Conservation (phyloP, 306 rosid genomes). For the Prosopis cineraria region DNA sequence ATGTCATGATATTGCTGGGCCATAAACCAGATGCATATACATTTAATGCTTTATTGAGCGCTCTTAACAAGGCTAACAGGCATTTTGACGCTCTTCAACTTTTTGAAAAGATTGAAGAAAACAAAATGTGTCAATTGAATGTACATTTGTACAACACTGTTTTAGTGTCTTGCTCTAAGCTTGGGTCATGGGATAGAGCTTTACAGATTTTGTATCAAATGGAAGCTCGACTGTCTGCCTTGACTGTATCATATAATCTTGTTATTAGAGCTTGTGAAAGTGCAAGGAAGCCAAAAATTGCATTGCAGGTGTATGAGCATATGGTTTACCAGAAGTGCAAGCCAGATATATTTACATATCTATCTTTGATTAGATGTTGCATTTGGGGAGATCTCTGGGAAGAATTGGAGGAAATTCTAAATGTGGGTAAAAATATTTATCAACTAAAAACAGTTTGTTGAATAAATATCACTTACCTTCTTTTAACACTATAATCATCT, state of each 20-base stretch:
- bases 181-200: conserved; percentile 75
- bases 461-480: neutral
- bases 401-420: conserved; percentile 68
- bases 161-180: conserved; percentile 81
- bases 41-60: conserved; percentile 65
- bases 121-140: conserved; percentile 41
- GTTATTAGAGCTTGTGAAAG: conserved; percentile 75
- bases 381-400: conserved; percentile 75
- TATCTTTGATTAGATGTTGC: conserved; percentile 72
- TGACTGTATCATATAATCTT: conserved; percentile 69
- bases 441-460: conserved; percentile 5
- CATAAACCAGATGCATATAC: conserved; percentile 77
- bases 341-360: conserved; percentile 69
- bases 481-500: neutral
- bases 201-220: conserved; percentile 81
- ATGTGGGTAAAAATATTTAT: conserved; percentile 56
- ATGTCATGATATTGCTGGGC: conserved; percentile 54
- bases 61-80: conserved; percentile 61
- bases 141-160: conserved; percentile 66
- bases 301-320: conserved; percentile 84
- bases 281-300: conserved; percentile 72
- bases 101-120: conserved; percentile 58
- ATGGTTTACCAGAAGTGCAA: conserved; percentile 71
- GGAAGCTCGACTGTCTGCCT: conserved; percentile 61
- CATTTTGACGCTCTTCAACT: conserved; percentile 65